A percentile compares a stretch with the other conserved stretches of the same genome.
phyloP scores from a whole-genome alignment of 495 filamentous ascomycete genomes.

The Tuber melanosporum region DNA sequence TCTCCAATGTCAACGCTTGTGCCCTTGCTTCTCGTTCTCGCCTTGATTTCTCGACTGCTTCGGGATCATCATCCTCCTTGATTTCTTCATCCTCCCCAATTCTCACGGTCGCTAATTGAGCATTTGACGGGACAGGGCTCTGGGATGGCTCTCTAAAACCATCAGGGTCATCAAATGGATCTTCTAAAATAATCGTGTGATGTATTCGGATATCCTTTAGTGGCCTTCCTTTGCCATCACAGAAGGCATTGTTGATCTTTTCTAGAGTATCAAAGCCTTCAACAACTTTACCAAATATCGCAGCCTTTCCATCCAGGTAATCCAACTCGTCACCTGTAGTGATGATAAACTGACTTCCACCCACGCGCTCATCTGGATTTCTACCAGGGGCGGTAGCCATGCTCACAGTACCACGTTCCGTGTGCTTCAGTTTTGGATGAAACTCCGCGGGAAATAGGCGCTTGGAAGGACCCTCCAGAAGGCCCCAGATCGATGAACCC shows the following conservation, averaged over 20 bases:
- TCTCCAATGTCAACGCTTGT: conserved; percentile 89
- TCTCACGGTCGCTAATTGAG: conserved; percentile 81
- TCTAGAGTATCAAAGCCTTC: conserved; percentile 89
- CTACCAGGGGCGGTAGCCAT: conserved; percentile 80
- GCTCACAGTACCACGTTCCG: conserved; percentile 81
- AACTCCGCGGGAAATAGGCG: conserved; percentile 77
- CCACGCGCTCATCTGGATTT: conserved; percentile 73
- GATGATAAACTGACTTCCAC: conserved; percentile 83
- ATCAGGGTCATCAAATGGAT: conserved; percentile 73
- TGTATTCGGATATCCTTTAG: conserved; percentile 88
- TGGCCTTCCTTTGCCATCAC: conserved; percentile 75
- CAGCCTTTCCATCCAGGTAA: conserved; percentile 80
- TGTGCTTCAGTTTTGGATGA: conserved; percentile 75
- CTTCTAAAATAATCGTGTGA: conserved; percentile 82
- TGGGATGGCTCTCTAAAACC: conserved; percentile 67
- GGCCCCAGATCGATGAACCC: conserved; percentile 84
- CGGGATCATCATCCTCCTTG: conserved; percentile 66
- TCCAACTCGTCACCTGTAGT: conserved; percentile 82
- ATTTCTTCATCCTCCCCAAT: conserved; percentile 79
- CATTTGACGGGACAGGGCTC: conserved; percentile 75
- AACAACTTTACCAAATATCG: conserved; percentile 90
- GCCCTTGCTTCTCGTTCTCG: conserved; percentile 88
- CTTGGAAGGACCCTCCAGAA: conserved; percentile 63
- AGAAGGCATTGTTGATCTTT: conserved; percentile 84
- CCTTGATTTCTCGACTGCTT: conserved; percentile 67